Conservation (phyloP, 2,329 filamentous ascomycete species). For the Dothiorella sarmentorum region DNA sequence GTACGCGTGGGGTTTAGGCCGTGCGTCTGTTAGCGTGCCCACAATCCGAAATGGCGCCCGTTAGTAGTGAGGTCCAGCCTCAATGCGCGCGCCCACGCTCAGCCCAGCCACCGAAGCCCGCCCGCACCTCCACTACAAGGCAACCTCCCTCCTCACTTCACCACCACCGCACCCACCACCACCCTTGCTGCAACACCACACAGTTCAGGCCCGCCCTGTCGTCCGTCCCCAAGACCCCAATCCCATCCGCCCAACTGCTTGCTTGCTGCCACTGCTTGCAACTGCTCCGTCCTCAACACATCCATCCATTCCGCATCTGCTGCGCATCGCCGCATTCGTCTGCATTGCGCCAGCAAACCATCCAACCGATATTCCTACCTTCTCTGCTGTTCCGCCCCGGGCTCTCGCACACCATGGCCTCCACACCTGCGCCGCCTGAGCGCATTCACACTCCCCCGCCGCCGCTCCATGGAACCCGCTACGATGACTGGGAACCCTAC, state of each 20-base stretch:
- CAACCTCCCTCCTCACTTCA: constrained; percentile 9
- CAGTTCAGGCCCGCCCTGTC: background rate
- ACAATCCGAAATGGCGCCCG: background rate
- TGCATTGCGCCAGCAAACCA: background rate
- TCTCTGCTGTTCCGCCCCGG: background rate
- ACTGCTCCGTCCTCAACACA: background rate
- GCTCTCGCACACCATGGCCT: constrained; percentile 29
- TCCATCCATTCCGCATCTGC: background rate
- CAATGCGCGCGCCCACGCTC: background rate
- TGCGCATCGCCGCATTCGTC: constrained; percentile 16
- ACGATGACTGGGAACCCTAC: constrained; percentile 70
- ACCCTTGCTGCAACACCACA: constrained; percentile 4
- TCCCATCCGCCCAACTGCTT: background rate
- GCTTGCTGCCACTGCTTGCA: background rate
- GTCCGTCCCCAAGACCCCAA: background rate
- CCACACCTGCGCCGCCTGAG: constrained; percentile 60
- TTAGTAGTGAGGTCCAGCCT: constrained; percentile 7
- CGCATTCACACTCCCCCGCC: constrained; percentile 64
- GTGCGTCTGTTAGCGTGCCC: background rate
- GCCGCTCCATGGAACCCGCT: constrained; percentile 60
- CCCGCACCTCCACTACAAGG: constrained; percentile 2
- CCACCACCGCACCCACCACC: background rate
- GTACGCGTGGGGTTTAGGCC: constrained; percentile 11
- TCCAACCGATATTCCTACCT: background rate
- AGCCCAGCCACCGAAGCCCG: background rate